phyloP scores from a whole-genome alignment of 176 grass and related monocot species.

The Oropetium thomaeum region DNA sequence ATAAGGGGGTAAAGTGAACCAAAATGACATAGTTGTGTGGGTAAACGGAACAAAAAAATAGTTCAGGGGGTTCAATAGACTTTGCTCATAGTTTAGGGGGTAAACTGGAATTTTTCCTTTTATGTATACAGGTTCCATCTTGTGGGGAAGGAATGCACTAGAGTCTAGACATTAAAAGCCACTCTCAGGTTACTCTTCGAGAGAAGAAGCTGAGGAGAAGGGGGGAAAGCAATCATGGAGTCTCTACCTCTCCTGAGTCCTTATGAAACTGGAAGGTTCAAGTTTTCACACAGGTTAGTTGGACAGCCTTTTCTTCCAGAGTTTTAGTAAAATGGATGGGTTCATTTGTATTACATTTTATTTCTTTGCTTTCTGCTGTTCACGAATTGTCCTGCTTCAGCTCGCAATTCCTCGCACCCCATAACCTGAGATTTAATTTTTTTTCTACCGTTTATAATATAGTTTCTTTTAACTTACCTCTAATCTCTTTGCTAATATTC shows the following conservation, averaged over 20 bases:
- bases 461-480: background rate
- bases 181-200: background rate
- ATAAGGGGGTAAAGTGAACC: no score
- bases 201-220: constrained; percentile 1
- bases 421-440: background rate
- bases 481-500: background rate
- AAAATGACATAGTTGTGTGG: no score
- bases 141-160: background rate
- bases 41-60: no score
- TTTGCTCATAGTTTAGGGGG: no score
- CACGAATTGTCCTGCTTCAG: background rate
- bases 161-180: constrained; percentile 2
- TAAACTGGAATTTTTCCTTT: no score
- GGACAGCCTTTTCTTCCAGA: background rate
- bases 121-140: background rate
- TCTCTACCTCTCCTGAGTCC: constrained; percentile 31
- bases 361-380: background rate
- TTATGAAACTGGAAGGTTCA: constrained; percentile 32
- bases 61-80: no score
- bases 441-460: background rate
- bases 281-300: constrained; percentile 44
- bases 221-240: constrained; percentile 14
- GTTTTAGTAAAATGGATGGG: constrained; percentile 1
- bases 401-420: background rate
- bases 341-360: background rate